phyloP scores from a whole-genome alignment of 164 flowering plant species.

The Cinnamomum micranthum region DNA sequence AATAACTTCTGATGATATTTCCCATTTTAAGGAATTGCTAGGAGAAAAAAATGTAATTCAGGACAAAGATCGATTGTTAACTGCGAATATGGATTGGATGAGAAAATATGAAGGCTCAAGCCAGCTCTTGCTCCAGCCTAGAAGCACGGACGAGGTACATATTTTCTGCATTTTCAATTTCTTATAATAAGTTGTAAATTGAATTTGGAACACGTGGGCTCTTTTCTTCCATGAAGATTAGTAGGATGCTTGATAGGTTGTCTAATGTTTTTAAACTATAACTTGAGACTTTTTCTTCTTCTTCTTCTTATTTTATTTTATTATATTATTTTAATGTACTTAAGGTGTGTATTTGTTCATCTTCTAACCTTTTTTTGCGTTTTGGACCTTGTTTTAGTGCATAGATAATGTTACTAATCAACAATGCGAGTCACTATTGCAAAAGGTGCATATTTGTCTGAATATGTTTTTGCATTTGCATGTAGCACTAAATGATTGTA shows the following conservation, averaged over 20 bases:
- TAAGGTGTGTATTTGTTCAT: background rate
- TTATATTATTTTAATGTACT: background rate
- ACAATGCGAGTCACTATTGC: too few species aligned
- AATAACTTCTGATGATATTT: constrained; percentile 57
- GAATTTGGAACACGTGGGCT: background rate
- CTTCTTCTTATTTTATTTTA: background rate
- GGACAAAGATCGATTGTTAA: constrained; percentile 59
- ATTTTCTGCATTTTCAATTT: background rate
- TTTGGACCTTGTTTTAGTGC: background rate
- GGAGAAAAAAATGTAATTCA: constrained; percentile 82
- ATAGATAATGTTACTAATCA: too few species aligned
- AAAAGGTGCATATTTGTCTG: too few species aligned
- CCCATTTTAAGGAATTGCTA: constrained; percentile 50
- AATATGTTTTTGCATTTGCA: too few species aligned
- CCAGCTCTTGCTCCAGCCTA: constrained; percentile 78
- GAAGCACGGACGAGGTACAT: constrained; percentile 71
- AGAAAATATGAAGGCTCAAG: constrained; percentile 78
- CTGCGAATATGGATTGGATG: constrained; percentile 93
- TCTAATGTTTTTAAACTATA: background rate
- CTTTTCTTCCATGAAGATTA: background rate
- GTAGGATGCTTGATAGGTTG: background rate
- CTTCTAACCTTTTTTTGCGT: background rate
- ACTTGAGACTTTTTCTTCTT: too few species aligned
- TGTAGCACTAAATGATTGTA: too few species aligned
- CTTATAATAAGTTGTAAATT: background rate